Conservation (phyloP, 2,329 filamentous ascomycete species). For the Colletotrichum eleusines region DNA sequence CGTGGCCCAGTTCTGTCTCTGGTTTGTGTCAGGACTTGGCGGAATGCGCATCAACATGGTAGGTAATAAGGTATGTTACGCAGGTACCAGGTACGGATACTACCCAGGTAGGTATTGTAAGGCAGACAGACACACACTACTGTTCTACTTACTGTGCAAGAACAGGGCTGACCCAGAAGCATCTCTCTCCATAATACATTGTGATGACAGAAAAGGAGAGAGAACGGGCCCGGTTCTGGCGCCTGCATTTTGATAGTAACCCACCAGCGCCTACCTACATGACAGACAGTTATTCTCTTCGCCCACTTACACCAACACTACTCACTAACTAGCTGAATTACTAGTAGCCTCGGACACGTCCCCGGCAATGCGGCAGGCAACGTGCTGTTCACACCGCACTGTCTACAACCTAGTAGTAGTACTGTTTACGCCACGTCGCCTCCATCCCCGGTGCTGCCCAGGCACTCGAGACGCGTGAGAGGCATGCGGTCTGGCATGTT, state of each 20-base stretch:
- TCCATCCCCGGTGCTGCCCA: no score
- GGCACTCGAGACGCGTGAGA: constrained; percentile 1
- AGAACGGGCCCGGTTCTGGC: constrained; percentile 5
- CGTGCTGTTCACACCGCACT: neutral
- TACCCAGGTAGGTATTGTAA: no score
- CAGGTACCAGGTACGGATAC: neutral
- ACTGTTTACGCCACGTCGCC: neutral
- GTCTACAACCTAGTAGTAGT: neutral
- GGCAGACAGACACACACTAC: no score
- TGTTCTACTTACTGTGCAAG: no score
- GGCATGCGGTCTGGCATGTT: neutral
- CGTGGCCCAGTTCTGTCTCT: neutral
- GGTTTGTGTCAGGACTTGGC: constrained; percentile 5
- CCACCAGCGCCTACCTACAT: neutral
- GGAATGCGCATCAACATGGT: neutral
- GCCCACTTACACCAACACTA: no score
- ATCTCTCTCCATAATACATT: neutral
- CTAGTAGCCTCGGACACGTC: neutral
- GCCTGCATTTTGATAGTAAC: constrained; percentile 5
- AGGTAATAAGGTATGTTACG: neutral
- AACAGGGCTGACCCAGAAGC: neutral
- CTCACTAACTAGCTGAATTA: no score
- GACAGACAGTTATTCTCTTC: neutral
- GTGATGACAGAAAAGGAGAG: neutral
- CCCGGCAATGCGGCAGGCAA: neutral